These are phyloP conservation scores for Microthlaspi erraticum DNA, from an alignment of 345 rosid genomes.

Conservation along the genomic window DNA sequence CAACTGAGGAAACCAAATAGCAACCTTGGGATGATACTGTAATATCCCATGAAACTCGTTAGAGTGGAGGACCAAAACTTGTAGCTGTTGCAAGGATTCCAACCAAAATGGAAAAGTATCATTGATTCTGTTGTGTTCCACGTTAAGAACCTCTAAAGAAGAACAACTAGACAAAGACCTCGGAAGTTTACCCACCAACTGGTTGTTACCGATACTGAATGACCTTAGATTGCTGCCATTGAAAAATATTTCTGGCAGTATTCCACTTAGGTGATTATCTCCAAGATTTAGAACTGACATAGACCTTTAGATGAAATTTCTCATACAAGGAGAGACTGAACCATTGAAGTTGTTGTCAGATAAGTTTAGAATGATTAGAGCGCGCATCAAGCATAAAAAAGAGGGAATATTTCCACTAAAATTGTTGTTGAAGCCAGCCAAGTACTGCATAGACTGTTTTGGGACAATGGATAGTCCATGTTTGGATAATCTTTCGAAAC, in stretches of 20 bases:
- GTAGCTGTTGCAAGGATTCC: not conserved
- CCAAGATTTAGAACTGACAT: not conserved
- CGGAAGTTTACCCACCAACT: not conserved
- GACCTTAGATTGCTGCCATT: not conserved
- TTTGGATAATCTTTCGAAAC: not conserved
- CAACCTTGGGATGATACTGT: not conserved
- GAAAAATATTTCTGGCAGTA: not conserved
- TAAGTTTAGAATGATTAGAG: not conserved
- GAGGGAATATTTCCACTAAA: not conserved
- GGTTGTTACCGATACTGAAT: not conserved
- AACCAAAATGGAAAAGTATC: slow-evolving; percentile 1
- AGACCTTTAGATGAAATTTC: not conserved
- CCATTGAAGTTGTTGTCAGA: not conserved
- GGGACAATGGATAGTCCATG: not conserved
- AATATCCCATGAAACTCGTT: not conserved
- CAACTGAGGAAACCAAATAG: not conserved
- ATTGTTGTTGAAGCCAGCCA: slow-evolving; percentile 2
- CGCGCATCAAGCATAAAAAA: not conserved
- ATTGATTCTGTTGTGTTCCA: not conserved
- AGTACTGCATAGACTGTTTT: accelerated
- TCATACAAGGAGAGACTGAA: not conserved
- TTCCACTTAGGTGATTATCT: not conserved
- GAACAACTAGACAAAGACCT: slow-evolving; percentile 5
- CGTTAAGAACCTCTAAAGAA: not conserved
- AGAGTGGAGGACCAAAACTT: slow-evolving; percentile 3